Conservation (phyloP, 257 asterid species). For the Henckelia pumila region DNA sequence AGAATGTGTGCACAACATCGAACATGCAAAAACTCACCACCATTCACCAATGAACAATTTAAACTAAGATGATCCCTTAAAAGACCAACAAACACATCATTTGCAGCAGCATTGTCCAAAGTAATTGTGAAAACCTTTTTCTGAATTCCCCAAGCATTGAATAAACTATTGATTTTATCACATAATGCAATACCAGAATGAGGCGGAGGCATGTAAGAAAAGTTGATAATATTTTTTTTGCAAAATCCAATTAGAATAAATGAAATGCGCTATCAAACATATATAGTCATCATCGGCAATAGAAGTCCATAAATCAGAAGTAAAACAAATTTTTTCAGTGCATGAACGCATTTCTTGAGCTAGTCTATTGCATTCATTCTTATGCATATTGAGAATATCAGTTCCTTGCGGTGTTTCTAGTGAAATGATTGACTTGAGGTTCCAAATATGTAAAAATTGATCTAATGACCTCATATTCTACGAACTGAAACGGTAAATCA, state of each 20-base stretch:
- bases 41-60: not conserved
- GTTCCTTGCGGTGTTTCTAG: not conserved
- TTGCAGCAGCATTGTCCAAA: not conserved
- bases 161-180: not conserved
- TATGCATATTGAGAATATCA: not conserved
- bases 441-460: too few relatives aligned
- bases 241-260: not conserved
- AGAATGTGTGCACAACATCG: constrained; percentile 14
- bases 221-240: not conserved
- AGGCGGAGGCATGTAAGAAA: not conserved
- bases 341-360: not conserved
- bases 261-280: not conserved
- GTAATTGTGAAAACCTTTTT: not conserved
- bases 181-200: not conserved
- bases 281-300: not conserved
- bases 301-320: constrained; percentile 15
- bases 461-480: too few relatives aligned
- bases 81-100: not conserved
- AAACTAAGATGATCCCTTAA: not conserved
- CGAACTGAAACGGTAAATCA: too few relatives aligned
- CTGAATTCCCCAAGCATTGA: not conserved
- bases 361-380: not conserved
- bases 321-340: not conserved
- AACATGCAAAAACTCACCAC: not conserved
- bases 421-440: too few relatives aligned